A percentile compares a stretch with the other conserved stretches of the same genome.
phyloP scores from a whole-genome alignment of 129 eudicot species.

The Arctium lappa region DNA sequence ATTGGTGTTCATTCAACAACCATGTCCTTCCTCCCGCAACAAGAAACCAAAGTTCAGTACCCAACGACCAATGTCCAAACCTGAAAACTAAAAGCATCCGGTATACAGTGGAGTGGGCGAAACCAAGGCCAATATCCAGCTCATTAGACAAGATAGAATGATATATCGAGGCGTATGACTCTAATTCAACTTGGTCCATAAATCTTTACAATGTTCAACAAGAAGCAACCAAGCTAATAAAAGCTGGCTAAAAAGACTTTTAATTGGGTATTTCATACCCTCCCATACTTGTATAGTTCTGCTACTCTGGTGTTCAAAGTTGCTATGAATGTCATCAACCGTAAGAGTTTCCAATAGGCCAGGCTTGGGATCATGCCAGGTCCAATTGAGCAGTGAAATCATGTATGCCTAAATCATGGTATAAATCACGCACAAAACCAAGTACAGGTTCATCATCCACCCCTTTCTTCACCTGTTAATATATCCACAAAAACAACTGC shows the following conservation, averaged over 20 bases:
- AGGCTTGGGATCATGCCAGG: constrained; percentile 23
- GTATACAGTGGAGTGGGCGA: neutral
- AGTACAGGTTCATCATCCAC: constrained; percentile 51
- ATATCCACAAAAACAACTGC: neutral
- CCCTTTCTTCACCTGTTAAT: constrained; percentile 70
- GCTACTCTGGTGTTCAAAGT: constrained; percentile 3
- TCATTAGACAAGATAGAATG: neutral
- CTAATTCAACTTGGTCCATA: neutral
- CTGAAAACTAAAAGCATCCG: neutral
- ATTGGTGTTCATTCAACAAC: no score
- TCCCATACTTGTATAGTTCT: neutral
- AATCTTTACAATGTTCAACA: constrained; percentile 1
- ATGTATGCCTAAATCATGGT: constrained; percentile 85
- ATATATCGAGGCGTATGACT: neutral
- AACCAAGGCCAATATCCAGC: neutral
- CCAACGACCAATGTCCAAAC: neutral
- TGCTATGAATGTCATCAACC: neutral
- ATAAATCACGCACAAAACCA: constrained; percentile 70
- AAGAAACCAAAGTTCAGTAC: neutral
- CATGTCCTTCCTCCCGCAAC: no score
- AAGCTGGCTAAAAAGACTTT: neutral
- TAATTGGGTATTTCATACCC: neutral
- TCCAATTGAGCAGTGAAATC: constrained; percentile 72
- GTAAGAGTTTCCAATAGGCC: neutral
- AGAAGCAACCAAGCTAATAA: neutral